Conservation (phyloP, 176 grass and related monocot genomes). For the Sorghum bicolor region DNA sequence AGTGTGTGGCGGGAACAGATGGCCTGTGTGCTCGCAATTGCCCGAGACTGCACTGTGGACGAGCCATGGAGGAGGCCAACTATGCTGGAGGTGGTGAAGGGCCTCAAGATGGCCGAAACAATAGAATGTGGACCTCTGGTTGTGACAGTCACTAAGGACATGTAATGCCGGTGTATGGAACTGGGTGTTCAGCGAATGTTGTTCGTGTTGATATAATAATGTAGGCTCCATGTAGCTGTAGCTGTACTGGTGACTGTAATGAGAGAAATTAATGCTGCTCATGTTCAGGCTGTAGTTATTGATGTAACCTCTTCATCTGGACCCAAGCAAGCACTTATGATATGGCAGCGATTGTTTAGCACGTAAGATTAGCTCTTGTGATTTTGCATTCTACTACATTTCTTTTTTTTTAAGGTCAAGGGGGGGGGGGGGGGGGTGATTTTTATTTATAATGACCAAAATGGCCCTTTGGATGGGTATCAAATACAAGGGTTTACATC, state of each 20-base stretch:
- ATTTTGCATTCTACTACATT: not conserved
- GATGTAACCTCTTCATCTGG: not conserved
- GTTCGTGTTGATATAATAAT: constrained; percentile 31
- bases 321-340: constrained; percentile 8
- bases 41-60: constrained; percentile 56
- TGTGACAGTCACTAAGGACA: constrained; percentile 27
- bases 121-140: constrained; percentile 59
- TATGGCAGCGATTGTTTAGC: constrained; percentile 1
- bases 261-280: constrained; percentile 13
- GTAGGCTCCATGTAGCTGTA: constrained; percentile 17
- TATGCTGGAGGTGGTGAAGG: constrained; percentile 91
- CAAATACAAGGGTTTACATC: too few relatives aligned
- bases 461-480: too few relatives aligned
- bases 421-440: too few relatives aligned
- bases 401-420: too few relatives aligned
- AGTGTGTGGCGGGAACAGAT: constrained; percentile 64
- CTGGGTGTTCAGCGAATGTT: not conserved
- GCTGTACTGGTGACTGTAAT: constrained; percentile 6
- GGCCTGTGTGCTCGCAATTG: constrained; percentile 56
- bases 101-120: constrained; percentile 51
- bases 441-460: too few relatives aligned
- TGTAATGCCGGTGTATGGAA: not conserved
- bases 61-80: constrained; percentile 85
- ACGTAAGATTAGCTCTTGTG: not conserved
- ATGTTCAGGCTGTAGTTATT: constrained; percentile 31